Base-by-base conservation (phyloP, 2,329 filamentous ascomycete species). In the Microdochium paspali region DNA sequence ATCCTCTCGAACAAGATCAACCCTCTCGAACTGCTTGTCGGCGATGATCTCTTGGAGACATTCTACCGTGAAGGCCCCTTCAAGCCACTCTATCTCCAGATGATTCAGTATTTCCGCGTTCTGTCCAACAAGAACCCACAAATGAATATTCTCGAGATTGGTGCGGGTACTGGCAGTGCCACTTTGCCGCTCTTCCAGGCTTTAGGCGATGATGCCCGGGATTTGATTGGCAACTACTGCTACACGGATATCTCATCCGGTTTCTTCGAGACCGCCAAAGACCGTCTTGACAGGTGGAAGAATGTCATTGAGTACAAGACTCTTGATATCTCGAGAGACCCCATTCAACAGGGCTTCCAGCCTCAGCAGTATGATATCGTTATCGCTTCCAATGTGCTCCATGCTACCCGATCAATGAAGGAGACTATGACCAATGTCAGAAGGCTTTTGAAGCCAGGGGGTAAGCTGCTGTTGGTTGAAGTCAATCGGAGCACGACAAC, bases 161-260 rank as follows among this genome's bases (percentile, higher is more conserved):
- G 65, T 10, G 61, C 57, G 5, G 65, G 64, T 3, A 67, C 60
- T 1, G 64, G 63, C 3, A 57, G 58, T 5, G 57, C 62, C 13
- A 67, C 65, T 0, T 46, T 50, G 3, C 46, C 52, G 0, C 47
- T 60, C 42, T 32, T 66, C 12, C 47, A 53, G 35, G 51, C 53
- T 4, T 49, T 57, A 42, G 48, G 48, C 26, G 46, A 23, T 23
- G 44, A 46, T 13, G 53, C 39, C 28, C 15, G 46, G 39, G 15
- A 42, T 13, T 18, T 15, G 4, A 18, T 3, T 43, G 25, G 31
- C 10, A 40, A 49, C 1, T 68, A 68, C 49, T 61, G 58, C 7
- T 70, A 61, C 48, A 69, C 67, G 3, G 67, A 72, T 42, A 66
- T 69, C 28, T 68, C 66, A 0, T 52, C 59, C 2, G 59, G 55